phyloP scores from a whole-genome alignment of 2,329 filamentous ascomycete species.

The Neonectria faginata region DNA sequence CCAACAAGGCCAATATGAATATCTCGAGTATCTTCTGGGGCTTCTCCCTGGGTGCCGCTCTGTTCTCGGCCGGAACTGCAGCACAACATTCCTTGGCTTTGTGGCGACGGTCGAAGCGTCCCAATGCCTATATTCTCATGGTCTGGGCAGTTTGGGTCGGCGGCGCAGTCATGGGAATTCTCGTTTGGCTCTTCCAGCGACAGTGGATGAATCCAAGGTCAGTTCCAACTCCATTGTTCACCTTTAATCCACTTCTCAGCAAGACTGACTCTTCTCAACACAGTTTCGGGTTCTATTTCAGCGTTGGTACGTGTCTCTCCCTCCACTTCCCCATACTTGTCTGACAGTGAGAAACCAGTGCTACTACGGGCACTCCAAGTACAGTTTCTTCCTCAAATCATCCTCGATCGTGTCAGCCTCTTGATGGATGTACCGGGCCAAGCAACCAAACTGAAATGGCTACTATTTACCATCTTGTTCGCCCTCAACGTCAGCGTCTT shows the following conservation, averaged over 20 bases:
- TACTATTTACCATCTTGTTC: conserved; percentile 58
- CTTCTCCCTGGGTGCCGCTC: conserved; percentile 33
- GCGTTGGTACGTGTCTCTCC: conserved; percentile 30
- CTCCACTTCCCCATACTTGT: rapidly evolving
- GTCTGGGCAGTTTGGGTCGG: conserved; percentile 42
- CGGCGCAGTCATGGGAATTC: conserved; percentile 37
- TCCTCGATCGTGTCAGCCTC: conserved; percentile 64
- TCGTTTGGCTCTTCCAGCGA: conserved; percentile 42
- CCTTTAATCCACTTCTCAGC: rapidly evolving
- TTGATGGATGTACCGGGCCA: conserved; percentile 55
- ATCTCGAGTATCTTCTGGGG: conserved; percentile 43
- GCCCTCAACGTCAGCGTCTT: conserved; percentile 65
- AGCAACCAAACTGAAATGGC: conserved; percentile 56
- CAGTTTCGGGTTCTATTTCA: conserved; percentile 42
- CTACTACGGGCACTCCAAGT: conserved; percentile 57
- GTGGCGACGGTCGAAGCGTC: conserved; percentile 31
- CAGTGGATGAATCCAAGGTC: conserved; percentile 42
- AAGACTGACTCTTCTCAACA: neutral
- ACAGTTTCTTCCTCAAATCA: conserved; percentile 65
- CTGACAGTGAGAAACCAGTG: conserved; percentile 23
- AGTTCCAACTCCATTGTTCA: neutral
- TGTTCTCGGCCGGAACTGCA: conserved; percentile 33
- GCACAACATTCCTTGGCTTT: conserved; percentile 27
- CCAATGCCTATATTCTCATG: conserved; percentile 37
- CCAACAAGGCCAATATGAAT: conserved; percentile 39